Percentiles rank a stretch among this genome's conserved stretches.
Conservation (phyloP, 495 filamentous ascomycete species). For the Ramalina intermedia region DNA sequence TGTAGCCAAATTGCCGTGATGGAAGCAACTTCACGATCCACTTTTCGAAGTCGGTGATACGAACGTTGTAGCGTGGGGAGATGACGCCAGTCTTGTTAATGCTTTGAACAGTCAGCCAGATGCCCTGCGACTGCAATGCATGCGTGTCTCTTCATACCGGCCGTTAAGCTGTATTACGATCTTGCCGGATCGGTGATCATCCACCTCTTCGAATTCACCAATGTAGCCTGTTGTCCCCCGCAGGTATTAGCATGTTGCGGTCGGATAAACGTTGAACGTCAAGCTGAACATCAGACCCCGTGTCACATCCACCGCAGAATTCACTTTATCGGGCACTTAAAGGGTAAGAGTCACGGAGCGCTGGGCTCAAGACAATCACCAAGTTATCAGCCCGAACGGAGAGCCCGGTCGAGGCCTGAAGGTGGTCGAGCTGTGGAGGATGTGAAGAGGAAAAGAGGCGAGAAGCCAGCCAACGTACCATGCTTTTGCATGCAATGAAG, state of each 20-base stretch:
- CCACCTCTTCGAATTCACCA: constrained; percentile 98
- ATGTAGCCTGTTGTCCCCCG: constrained; percentile 65
- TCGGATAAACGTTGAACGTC: constrained; percentile 79
- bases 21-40: constrained; percentile 98
- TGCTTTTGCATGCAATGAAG: constrained; percentile 96
- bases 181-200: constrained; percentile 97
- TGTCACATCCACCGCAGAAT: constrained; percentile 77
- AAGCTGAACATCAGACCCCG: constrained; percentile 60
- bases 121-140: background rate
- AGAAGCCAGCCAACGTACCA: constrained; percentile 52
- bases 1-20: constrained; percentile 98
- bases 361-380: constrained; percentile 62
- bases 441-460: background rate
- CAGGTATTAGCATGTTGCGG: constrained; percentile 47
- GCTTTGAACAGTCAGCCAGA: constrained; percentile 21
- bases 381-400: constrained; percentile 97
- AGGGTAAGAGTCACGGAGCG: constrained; percentile 77
- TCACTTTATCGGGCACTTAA: constrained; percentile 97
- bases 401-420: background rate
- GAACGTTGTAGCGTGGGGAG: constrained; percentile 96
- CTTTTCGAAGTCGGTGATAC: constrained; percentile 92
- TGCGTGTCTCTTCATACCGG: constrained; percentile 27
- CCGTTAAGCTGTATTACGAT: constrained; percentile 92
- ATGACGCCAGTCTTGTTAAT: constrained; percentile 99
- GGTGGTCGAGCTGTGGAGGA: background rate